phyloP scores from a whole-genome alignment of 2,329 filamentous ascomycete species.

The Mycosphaerelloides madeirae region DNA sequence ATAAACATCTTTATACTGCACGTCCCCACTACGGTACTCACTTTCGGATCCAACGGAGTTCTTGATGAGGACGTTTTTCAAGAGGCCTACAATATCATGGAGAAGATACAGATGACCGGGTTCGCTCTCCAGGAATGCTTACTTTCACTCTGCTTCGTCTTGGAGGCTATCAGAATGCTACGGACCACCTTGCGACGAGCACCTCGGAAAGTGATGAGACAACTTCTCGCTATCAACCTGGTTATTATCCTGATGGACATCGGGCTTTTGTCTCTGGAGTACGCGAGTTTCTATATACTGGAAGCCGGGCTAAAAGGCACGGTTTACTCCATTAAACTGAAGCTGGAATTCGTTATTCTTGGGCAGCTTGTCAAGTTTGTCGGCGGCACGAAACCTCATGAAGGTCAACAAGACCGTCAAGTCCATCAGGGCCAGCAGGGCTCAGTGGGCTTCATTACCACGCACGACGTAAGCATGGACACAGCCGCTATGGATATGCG shows the following conservation, averaged over 20 bases:
- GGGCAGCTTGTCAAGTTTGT: slow-evolving; percentile 29
- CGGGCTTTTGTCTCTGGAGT: slow-evolving; percentile 32
- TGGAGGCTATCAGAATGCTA: slow-evolving; percentile 26
- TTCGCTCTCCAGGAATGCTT: slow-evolving; percentile 40
- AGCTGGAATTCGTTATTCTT: slow-evolving; percentile 33
- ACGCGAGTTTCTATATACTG: slow-evolving; percentile 29
- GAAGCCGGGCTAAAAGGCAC: slow-evolving; percentile 37
- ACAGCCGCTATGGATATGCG: slow-evolving; percentile 11
- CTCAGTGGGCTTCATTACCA: slow-evolving; percentile 18
- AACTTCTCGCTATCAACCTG: slow-evolving; percentile 36
- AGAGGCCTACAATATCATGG: slow-evolving; percentile 39
- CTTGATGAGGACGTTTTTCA: slow-evolving; percentile 28
- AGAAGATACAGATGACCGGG: slow-evolving; percentile 42
- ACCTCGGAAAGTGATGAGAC: slow-evolving; percentile 29
- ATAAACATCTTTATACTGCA: slow-evolving; percentile 51
- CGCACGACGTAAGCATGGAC: slow-evolving; percentile 5
- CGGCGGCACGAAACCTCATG: slow-evolving; percentile 11
- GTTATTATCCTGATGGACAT: slow-evolving; percentile 37
- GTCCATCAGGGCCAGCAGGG: too few species aligned
- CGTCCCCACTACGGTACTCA: slow-evolving; percentile 51
- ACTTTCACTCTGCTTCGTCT: slow-evolving; percentile 30
- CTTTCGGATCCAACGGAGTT: slow-evolving; percentile 48
- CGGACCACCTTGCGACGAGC: slow-evolving; percentile 15
- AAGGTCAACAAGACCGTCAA: slow-evolving; percentile 13
- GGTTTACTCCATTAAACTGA: slow-evolving; percentile 33